phyloP scores from a whole-genome alignment of 176 grass and related monocot species.

The Saccharum spontaneum region DNA sequence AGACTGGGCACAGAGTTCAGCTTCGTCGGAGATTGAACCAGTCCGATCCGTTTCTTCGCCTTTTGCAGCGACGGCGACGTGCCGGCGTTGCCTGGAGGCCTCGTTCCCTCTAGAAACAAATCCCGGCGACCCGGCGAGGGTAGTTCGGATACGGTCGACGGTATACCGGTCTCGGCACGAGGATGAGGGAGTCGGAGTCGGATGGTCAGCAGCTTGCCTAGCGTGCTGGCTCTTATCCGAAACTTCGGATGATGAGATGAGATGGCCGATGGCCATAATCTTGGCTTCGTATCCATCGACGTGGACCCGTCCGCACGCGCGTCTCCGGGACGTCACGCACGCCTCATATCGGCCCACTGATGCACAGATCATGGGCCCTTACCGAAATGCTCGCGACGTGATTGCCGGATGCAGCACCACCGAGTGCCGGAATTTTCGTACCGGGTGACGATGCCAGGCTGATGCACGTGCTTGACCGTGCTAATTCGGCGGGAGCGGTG shows the following conservation, averaged over 20 bases:
- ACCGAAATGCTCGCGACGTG: conserved; percentile 15
- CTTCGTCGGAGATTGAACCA: conserved; percentile 8
- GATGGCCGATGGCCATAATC: conserved; percentile 12
- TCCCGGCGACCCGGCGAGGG: not conserved
- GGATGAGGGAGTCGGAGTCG: not conserved
- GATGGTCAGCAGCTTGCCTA: conserved; percentile 13
- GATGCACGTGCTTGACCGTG: not conserved
- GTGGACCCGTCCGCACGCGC: not conserved
- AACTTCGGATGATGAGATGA: not conserved
- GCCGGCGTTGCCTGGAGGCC: conserved; percentile 14
- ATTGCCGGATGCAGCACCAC: not conserved
- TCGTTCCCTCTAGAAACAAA: conserved; percentile 3
- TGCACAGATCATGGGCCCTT: not conserved
- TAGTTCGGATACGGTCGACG: conserved; percentile 27
- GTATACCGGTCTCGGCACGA: not conserved
- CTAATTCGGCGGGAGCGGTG: not conserved
- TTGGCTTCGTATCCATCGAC: not conserved
- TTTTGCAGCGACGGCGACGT: conserved; percentile 29
- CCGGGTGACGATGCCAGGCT: not conserved
- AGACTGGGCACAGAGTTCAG: not conserved
- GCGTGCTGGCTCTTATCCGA: conserved; percentile 35
- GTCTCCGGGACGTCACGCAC: not conserved
- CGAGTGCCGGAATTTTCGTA: not conserved
- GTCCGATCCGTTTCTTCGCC: not conserved
- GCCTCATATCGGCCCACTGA: not conserved